Percentiles rank a stretch among this genome's conserved stretches.
Evolutionary conservation across 345 rosid genomes (phyloP).

Genomic region (Schrenkiella parvula): DNA sequence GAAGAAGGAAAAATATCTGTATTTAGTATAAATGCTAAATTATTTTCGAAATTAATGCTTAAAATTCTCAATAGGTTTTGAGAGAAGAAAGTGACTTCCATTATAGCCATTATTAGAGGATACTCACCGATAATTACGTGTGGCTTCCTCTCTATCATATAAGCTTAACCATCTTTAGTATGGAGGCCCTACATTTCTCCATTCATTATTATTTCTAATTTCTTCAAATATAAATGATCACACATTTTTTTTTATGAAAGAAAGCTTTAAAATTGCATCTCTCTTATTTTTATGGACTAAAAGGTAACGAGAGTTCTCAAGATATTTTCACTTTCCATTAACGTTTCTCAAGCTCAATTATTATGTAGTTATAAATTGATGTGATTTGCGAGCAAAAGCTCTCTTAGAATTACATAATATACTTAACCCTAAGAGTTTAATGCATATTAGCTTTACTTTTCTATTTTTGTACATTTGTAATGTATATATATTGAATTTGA

Average conservation of each 20-base stretch:
- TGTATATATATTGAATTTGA: background rate
- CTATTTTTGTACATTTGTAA: background rate
- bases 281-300: constrained; percentile 19
- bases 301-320: constrained; percentile 2
- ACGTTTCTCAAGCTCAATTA: background rate
- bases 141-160: constrained; percentile 17
- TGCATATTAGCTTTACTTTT: background rate
- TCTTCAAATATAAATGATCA: constrained; percentile 6
- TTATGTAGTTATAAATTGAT: background rate
- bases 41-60: background rate
- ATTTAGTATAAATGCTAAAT: background rate
- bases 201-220: constrained; percentile 10
- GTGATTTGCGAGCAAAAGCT: constrained; percentile 18
- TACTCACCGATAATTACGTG: constrained; percentile 15
- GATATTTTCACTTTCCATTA: background rate
- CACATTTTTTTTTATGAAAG: constrained; percentile 11
- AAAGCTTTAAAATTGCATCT: constrained; percentile 1
- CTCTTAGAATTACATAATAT: background rate
- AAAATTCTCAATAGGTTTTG: background rate
- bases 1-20: background rate
- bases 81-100: constrained; percentile 13
- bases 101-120: background rate
- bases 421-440: background rate
- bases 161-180: constrained; percentile 11
- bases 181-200: constrained; percentile 27